These are phyloP conservation scores for Picea glauca DNA, from an alignment of 75 land plant species.

Conservation along the genomic window DNA sequence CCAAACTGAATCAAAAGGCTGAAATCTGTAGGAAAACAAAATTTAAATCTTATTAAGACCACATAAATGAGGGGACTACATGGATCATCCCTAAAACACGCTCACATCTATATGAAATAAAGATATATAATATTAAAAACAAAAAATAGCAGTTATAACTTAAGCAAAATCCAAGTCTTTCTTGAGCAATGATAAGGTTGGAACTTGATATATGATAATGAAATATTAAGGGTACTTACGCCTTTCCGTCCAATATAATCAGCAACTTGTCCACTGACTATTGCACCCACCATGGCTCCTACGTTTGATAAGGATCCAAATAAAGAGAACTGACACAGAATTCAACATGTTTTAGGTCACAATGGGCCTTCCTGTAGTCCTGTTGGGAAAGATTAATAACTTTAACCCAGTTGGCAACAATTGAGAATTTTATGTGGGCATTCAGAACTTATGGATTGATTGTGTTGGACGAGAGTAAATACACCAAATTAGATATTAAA, in stretches of 20 bases:
- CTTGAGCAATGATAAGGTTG: background rate
- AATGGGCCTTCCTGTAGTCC: background rate
- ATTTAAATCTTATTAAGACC: too few relatives aligned
- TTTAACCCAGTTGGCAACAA: too few relatives aligned
- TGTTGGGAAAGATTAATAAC: background rate
- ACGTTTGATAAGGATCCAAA: slow-evolving; percentile 88
- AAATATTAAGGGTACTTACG: slow-evolving; percentile 32
- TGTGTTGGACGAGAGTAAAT: background rate
- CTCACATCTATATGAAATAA: too few relatives aligned
- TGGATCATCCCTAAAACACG: too few relatives aligned
- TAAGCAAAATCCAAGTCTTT: background rate
- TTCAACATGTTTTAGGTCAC: background rate
- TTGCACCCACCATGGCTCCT: slow-evolving; percentile 95
- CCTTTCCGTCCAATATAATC: slow-evolving; percentile 91
- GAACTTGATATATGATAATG: background rate
- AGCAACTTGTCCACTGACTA: slow-evolving; percentile 83
- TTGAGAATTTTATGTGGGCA: background rate
- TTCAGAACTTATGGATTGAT: background rate
- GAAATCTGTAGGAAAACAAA: too few relatives aligned
- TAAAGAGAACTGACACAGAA: slow-evolving; percentile 48
- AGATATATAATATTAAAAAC: too few relatives aligned
- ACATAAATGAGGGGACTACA: too few relatives aligned
- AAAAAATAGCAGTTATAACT: background rate
- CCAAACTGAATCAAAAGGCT: background rate
- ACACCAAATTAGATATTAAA: background rate